These are phyloP conservation scores for Triticum aestivum DNA, from an alignment of 176 grass and related monocot species.

Conservation along the genomic window IWGSC_CS_RefSeq_v2.1 NC_057808.1:304362537-304363036, in stretches of 20 bases:
- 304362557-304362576: no score
- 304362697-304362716: slow-evolving; percentile 4
- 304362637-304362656: not conserved
- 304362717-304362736: not conserved
- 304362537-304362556: no score
- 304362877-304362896: not conserved
- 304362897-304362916: not conserved
- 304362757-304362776: not conserved
- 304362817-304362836: not conserved
- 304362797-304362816: not conserved
- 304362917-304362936: not conserved
- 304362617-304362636: no score
- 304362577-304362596: no score
- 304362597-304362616: not conserved
- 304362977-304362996: not conserved
- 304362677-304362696: not conserved
- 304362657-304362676: not conserved
- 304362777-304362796: not conserved
- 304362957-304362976: not conserved
- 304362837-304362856: slow-evolving; percentile 20
- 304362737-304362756: slow-evolving; percentile 13
- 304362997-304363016: slow-evolving; percentile 3
- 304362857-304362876: slow-evolving; percentile 29
- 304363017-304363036: slow-evolving; percentile 1
- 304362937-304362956: not conserved